Evolutionary conservation across 2,329 filamentous ascomycete genomes (phyloP).

Genomic region (Sporothrix euskadiensis): DNA sequence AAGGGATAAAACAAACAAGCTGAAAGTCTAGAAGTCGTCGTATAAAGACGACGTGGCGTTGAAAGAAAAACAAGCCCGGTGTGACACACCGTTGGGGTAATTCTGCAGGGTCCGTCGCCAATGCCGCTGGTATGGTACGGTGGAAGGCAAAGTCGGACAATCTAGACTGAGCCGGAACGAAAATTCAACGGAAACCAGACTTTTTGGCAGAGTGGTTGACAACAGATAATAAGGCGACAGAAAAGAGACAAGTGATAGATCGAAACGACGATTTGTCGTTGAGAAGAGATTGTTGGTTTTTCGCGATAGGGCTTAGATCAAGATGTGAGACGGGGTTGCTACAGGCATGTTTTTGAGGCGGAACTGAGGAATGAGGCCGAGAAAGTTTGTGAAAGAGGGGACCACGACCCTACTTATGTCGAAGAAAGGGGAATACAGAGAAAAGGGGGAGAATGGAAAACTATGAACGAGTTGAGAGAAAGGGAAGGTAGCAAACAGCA

Average conservation of each 20-base stretch:
- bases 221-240: background rate
- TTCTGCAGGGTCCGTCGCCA: background rate
- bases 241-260: background rate
- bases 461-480: background rate
- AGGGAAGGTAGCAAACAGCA: background rate
- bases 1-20: background rate
- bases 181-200: background rate
- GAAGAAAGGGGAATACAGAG: background rate
- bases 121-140: background rate
- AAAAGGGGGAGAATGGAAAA: background rate
- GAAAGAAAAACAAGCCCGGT: background rate
- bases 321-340: background rate
- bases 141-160: background rate
- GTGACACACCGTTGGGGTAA: background rate
- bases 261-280: background rate
- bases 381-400: background rate
- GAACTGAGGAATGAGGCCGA: background rate
- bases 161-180: background rate
- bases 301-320: background rate
- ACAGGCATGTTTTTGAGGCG: background rate
- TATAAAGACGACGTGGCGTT: background rate
- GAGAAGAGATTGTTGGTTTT: background rate
- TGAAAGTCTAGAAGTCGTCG: background rate
- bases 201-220: background rate
- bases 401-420: constrained; percentile 9